Evolutionary conservation across 2,329 filamentous ascomycete species (phyloP).

Genomic region (Hypoxylon sp.): DNA sequence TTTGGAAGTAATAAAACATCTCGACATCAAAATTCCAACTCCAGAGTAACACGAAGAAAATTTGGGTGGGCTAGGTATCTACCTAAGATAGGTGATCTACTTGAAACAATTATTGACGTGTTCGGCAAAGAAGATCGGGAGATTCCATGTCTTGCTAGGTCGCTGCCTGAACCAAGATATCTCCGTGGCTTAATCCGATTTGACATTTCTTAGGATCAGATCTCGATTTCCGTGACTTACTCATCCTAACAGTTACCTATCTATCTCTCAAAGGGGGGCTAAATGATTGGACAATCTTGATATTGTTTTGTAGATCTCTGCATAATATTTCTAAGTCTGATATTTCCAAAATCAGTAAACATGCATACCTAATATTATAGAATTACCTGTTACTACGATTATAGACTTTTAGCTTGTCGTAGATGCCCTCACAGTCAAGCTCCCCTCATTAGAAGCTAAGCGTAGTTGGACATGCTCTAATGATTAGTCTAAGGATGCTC

Average conservation of each 20-base stretch:
- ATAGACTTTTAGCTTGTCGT: background rate
- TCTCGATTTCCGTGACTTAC: constrained; percentile 15
- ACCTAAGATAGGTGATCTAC: background rate
- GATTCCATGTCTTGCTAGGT: constrained; percentile 1
- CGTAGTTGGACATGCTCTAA: background rate
- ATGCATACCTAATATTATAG: background rate
- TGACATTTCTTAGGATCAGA: background rate
- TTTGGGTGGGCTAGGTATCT: background rate
- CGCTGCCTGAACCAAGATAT: constrained; percentile 3
- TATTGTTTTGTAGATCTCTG: background rate
- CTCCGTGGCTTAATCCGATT: constrained; percentile 11
- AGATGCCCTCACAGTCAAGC: background rate
- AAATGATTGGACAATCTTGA: background rate
- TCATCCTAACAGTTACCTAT: constrained; percentile 7
- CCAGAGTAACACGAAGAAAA: too few species aligned
- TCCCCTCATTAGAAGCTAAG: background rate
- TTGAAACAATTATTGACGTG: background rate
- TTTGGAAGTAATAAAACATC: background rate
- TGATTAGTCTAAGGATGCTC: background rate
- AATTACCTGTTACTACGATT: background rate
- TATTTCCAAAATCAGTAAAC: background rate
- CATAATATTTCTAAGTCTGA: background rate
- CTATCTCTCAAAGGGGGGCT: background rate
- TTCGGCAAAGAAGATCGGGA: constrained; percentile 1
- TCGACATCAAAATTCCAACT: too few species aligned